Evolutionary conservation across 129 eudicot genomes (phyloP).

Genomic region (Centella asiatica): DNA sequence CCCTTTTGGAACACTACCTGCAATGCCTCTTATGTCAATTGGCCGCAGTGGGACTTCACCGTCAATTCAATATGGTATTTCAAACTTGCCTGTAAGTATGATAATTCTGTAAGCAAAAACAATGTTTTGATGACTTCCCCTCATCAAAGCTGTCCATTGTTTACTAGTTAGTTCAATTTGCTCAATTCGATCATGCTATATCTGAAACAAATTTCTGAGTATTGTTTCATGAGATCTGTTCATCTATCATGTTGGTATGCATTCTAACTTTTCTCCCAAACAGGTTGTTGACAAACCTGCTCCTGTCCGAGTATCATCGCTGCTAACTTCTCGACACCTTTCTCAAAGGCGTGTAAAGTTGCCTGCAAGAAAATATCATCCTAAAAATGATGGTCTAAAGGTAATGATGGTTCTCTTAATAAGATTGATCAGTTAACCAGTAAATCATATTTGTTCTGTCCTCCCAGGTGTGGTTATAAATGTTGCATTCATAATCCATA

Average conservation of each 20-base stretch:
- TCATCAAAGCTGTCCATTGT: neutral
- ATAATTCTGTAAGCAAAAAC: neutral
- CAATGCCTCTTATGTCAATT: slow-evolving; percentile 93
- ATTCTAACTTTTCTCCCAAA: neutral
- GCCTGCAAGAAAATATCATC: slow-evolving; percentile 91
- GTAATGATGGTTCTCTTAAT: slow-evolving; percentile 21
- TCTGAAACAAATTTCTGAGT: neutral
- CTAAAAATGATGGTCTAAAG: slow-evolving; percentile 76
- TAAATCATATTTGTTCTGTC: neutral
- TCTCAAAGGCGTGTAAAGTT: slow-evolving; percentile 81
- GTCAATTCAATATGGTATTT: slow-evolving; percentile 90
- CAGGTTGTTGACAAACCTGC: slow-evolving; percentile 97
- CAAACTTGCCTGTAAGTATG: slow-evolving; percentile 85
- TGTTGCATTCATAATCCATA: neutral
- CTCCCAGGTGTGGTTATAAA: neutral
- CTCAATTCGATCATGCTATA: no score
- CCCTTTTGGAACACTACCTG: slow-evolving; percentile 94
- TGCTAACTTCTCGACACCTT: slow-evolving; percentile 87
- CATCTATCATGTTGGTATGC: neutral
- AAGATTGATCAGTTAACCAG: no score
- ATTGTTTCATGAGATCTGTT: neutral
- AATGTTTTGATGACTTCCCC: neutral
- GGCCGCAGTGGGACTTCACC: slow-evolving; percentile 79
- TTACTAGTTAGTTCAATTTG: no score
- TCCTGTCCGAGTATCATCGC: slow-evolving; percentile 71